phyloP scores from a whole-genome alignment of 176 grass and related monocot species.

The Stipa capillata region DNA sequence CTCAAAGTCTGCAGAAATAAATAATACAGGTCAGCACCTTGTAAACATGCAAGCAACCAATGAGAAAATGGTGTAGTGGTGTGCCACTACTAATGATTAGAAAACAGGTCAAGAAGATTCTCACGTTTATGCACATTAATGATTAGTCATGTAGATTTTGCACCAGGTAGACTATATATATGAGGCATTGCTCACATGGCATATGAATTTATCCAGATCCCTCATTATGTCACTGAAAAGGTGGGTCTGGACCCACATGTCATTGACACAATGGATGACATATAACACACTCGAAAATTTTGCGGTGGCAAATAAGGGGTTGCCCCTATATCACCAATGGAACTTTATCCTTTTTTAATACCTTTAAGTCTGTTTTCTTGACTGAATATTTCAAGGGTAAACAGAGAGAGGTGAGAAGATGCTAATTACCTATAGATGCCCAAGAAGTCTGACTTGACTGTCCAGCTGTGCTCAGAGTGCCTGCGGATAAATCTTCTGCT shows the following conservation, averaged over 20 bases:
- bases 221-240: background rate
- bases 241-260: background rate
- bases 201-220: background rate
- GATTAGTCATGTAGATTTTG: background rate
- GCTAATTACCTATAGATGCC: constrained; percentile 38
- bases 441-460: constrained; percentile 59
- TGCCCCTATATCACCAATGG: too few relatives aligned
- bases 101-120: constrained; percentile 7
- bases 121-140: constrained; percentile 2
- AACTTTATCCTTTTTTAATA: background rate
- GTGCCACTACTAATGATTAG: background rate
- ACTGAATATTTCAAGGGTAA: background rate
- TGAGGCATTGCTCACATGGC: background rate
- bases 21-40: background rate
- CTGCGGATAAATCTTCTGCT: constrained; percentile 48
- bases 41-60: constrained; percentile 29
- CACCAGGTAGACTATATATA: background rate
- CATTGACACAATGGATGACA: too few relatives aligned
- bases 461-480: constrained; percentile 41
- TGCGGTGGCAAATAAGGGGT: too few relatives aligned
- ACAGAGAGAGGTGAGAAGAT: background rate
- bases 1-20: constrained; percentile 68
- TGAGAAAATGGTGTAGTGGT: constrained; percentile 9
- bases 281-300: background rate
- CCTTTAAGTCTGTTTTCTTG: background rate